A percentile compares a stretch with the other conserved stretches of the same genome.
These are phyloP conservation scores for Priceomyces castillae DNA, from an alignment of 805 yeast species.

Conservation along the genomic window DNA sequence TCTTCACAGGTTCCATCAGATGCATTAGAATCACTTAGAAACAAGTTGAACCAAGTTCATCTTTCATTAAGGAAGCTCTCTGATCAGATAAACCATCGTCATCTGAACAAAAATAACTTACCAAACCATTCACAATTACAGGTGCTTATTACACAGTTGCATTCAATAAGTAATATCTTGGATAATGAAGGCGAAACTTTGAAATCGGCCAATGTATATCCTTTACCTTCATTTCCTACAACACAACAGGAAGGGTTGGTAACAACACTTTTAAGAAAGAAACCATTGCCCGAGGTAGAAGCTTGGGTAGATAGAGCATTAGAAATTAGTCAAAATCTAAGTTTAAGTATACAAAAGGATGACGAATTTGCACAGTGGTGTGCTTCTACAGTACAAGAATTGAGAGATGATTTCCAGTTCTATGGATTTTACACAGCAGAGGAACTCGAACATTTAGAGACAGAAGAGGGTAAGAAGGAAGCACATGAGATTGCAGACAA, in stretches of 20 bases:
- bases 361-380: conserved; percentile 76
- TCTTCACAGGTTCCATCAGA: conserved; percentile 31
- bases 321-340: conserved; percentile 15
- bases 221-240: conserved; percentile 81
- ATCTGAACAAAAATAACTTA: conserved; percentile 34
- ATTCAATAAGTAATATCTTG: conserved; percentile 69
- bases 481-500: conserved; percentile 19
- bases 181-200: conserved; percentile 59
- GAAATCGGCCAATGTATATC: conserved; percentile 72
- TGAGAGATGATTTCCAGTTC: conserved; percentile 56
- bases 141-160: conserved; percentile 77
- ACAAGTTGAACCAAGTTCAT: conserved; percentile 41
- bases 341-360: conserved; percentile 37
- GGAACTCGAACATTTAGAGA: conserved; percentile 37
- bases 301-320: conserved; percentile 65
- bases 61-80: conserved; percentile 36
- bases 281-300: conserved; percentile 85
- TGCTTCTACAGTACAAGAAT: conserved; percentile 48
- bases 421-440: conserved; percentile 57
- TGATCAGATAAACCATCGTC: conserved; percentile 36
- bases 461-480: conserved; percentile 32
- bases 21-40: conserved; percentile 39
- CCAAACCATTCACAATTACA: conserved; percentile 70
- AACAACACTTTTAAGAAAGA: conserved; percentile 82
- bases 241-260: conserved; percentile 78